Evolutionary conservation across 495 filamentous ascomycete species (phyloP).

Genomic region (Podospora pseudopauciseta): DNA sequence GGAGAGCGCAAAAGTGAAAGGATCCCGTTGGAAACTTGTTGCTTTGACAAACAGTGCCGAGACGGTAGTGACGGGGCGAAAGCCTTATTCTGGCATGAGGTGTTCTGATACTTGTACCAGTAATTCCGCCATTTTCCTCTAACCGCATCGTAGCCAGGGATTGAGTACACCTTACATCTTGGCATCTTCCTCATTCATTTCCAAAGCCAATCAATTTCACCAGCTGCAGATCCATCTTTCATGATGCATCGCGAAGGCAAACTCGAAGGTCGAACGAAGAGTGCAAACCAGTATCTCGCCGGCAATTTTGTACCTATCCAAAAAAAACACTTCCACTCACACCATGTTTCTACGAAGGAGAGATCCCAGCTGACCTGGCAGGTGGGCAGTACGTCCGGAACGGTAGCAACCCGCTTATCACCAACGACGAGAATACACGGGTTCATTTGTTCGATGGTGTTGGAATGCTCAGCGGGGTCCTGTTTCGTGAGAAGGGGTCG

Average conservation of each 20-base stretch:
- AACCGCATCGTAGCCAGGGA: too few species aligned
- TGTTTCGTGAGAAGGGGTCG: slow-evolving; percentile 41
- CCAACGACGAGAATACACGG: slow-evolving; percentile 51
- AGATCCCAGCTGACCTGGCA: slow-evolving; percentile 55
- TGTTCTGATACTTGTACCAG: too few species aligned
- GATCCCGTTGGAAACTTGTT: too few species aligned
- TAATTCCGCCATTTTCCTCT: too few species aligned
- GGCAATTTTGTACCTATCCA: slow-evolving; percentile 64
- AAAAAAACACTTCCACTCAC: slow-evolving; percentile 44
- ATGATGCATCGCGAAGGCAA: background rate
- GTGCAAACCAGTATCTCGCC: slow-evolving; percentile 41
- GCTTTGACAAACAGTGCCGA: too few species aligned
- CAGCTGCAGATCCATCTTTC: background rate
- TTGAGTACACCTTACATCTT: too few species aligned
- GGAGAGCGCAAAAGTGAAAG: too few species aligned
- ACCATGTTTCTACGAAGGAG: slow-evolving; percentile 50
- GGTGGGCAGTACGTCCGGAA: slow-evolving; percentile 68
- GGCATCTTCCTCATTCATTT: background rate
- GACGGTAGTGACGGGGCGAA: too few species aligned
- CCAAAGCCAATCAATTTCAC: background rate
- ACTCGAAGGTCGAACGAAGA: background rate
- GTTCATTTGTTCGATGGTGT: slow-evolving; percentile 71
- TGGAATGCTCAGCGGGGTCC: slow-evolving; percentile 64
- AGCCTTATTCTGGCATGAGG: too few species aligned
- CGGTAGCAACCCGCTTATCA: slow-evolving; percentile 62